Conservation (phyloP, 345 rosid species). For the Stellera chamaejasme region DNA sequence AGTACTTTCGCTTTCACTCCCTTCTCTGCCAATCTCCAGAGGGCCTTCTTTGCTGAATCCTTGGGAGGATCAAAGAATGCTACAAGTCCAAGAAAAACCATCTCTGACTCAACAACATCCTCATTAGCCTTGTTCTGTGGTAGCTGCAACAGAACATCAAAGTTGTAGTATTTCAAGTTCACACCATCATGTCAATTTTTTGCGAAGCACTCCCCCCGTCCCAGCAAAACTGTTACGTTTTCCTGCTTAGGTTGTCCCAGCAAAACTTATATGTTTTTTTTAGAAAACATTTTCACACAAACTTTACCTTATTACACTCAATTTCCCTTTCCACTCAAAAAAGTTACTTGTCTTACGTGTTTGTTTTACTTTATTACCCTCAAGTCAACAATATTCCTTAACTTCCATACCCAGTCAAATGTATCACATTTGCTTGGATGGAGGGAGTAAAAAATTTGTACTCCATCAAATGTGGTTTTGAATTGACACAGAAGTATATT, state of each 20-base stretch:
- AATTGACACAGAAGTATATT: neutral
- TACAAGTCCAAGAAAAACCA: slow-evolving; percentile 56
- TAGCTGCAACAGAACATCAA: slow-evolving; percentile 25
- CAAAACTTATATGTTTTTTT: neutral
- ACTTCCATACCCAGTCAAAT: no score
- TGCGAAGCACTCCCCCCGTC: no score
- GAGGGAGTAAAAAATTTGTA: neutral
- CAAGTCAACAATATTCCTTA: no score
- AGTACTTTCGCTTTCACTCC: slow-evolving; percentile 71
- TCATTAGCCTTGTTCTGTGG: slow-evolving; percentile 16
- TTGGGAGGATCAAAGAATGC: slow-evolving; percentile 68
- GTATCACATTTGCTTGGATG: no score
- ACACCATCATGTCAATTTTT: no score
- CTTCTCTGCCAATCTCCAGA: slow-evolving; percentile 59
- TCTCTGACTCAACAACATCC: slow-evolving; percentile 38
- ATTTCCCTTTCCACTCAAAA: no score
- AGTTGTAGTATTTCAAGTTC: neutral
- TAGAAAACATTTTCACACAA: neutral
- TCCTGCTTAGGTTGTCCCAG: neutral
- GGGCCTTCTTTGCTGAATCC: slow-evolving; percentile 72
- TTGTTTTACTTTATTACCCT: no score
- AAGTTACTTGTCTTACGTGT: no score
- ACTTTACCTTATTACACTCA: no score
- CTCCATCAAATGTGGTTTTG: neutral
- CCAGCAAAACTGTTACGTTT: neutral